These are phyloP conservation scores for Saccharomyces uvarum DNA, from an alignment of 1,139 yeast genomes.

Conservation along the genomic window DNA sequence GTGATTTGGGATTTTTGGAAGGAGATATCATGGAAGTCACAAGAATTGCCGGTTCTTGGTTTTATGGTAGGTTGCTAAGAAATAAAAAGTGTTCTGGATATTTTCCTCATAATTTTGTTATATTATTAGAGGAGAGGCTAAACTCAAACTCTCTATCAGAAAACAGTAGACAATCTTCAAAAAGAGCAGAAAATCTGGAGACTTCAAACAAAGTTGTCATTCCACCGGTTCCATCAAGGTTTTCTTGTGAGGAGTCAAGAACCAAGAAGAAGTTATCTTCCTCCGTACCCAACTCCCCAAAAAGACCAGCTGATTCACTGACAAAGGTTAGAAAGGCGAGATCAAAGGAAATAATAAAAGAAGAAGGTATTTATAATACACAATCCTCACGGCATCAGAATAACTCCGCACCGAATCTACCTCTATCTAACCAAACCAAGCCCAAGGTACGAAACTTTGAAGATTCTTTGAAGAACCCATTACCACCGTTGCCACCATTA, in stretches of 20 bases:
- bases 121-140: slow-evolving; percentile 37
- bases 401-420: slow-evolving; percentile 4
- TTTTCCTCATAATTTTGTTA: slow-evolving; percentile 86
- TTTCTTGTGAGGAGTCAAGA: not conserved
- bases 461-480: slow-evolving; percentile 3
- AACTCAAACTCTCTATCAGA: slow-evolving; percentile 3
- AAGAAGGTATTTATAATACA: slow-evolving; percentile 2
- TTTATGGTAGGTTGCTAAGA: slow-evolving; percentile 75
- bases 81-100: slow-evolving; percentile 70
- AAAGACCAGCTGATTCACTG: not conserved
- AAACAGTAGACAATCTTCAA: not conserved
- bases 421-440: not conserved
- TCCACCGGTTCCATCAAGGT: slow-evolving; percentile 5
- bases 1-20: slow-evolving; percentile 87
- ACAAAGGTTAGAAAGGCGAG: not conserved
- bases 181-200: not conserved
- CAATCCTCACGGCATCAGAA: slow-evolving; percentile 4
- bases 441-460: not conserved
- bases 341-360: slow-evolving; percentile 6
- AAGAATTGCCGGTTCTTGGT: slow-evolving; percentile 85
- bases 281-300: slow-evolving; percentile 1
- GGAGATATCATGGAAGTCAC: slow-evolving; percentile 84
- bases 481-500: slow-evolving; percentile 27
- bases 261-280: not conserved
- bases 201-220: not conserved